Evolutionary conservation across 192 early-diverging fungal species (phyloP), one percentile per base, ranked within the genome.

Genomic region (Coemansia sp.): DNA sequence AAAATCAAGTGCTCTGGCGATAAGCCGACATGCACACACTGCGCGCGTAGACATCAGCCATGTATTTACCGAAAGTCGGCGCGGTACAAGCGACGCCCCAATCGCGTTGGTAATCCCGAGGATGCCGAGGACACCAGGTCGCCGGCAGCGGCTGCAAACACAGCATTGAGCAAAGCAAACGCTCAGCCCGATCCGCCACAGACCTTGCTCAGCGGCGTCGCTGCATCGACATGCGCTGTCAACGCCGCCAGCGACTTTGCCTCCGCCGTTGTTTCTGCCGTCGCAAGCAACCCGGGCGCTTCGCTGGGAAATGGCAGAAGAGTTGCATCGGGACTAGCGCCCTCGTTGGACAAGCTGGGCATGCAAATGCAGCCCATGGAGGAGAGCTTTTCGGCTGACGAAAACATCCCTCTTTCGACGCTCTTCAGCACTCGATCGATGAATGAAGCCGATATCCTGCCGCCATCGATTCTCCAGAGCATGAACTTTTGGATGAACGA

Each of bases 401-500:
- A 78, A 7, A 73, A 55, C 67, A 62, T 78, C 24, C 71, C 77
- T 18, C 59, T 80, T 25, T 57, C 77, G 4, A 65, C 77, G 19
- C 65, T 80, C 9, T 80, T 80, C 49, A 65, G 60, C 32, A 64
- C 77, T 11, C 61, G 64, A 23, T 72, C 71, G 8, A 71, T 80
- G 29, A 65, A 80, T 42, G 77, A 80, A 54, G 69, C 77, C 10
- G 77, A 80, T 45, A 74, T 80, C 50, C 54, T 80, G 36, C 77
- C 71, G 19, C 77, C 77, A 22, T 67, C 71, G 0, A 80, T 80
- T 49, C 59, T 80, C 35, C 77, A 80, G 52, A 80, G 68, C 55
- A 80, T 80, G 77, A 80, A 80, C 25, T 46, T 80, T 18, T 80
- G 77, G 77, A 61, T 80, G 71, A 80, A 80, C 56, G 77, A 80